Base-by-base conservation (phyloP, 2,329 filamentous ascomycete genomes). In the Exophiala aquamarina region DNA sequence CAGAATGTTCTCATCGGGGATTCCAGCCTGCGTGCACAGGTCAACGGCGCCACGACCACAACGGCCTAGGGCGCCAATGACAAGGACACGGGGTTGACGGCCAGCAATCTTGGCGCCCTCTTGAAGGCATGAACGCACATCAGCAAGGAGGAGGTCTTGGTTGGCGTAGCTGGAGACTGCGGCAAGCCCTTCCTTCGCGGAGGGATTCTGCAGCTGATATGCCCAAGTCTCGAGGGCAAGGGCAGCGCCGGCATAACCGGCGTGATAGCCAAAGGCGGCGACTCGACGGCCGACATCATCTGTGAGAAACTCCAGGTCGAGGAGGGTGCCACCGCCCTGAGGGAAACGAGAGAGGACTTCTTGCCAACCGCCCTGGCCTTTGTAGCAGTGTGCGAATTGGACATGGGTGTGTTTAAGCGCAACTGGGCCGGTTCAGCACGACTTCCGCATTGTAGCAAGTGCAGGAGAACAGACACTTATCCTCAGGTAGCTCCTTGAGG, bases 1-100 rank as follows among this genome's bases (percentile, higher is more conserved):
- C 50, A 83, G 68, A 60, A 95, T 85, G 60, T 86, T 79, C 58
- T 81, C 76, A 17, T 81, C 77, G 11, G 82, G 76, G 40, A 92
- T 76, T 47, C 90, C 91, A 11, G 84, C 84, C 69, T 84, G 83
- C 59, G 81, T 73, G 66, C 87, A 88, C 49, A 92, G 75, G 59
- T 95, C 87, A 29, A 92, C 83, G 15, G 91, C 91, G 52, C 92
- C 92, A 36, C 79, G 82, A 46, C 91, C 90, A 64, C 91, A 96
- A 57, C 91, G 83, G 59, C 72, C 76, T 42, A 79, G 67, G 33
- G 77, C 89, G 55, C 92, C 92, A 55, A 96, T 92, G 43, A 96
- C 83, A 50, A 97, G 80, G 50, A 90, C 82, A 54, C 81, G 81
- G 3, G 90, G 90, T 59, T 79, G 72, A 55, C 76, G 78, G 39